Percentiles rank a stretch among this genome's conserved stretches.
Conservation (phyloP, 202 grass and related monocot genomes). For the Eragrostis tef region DNA sequence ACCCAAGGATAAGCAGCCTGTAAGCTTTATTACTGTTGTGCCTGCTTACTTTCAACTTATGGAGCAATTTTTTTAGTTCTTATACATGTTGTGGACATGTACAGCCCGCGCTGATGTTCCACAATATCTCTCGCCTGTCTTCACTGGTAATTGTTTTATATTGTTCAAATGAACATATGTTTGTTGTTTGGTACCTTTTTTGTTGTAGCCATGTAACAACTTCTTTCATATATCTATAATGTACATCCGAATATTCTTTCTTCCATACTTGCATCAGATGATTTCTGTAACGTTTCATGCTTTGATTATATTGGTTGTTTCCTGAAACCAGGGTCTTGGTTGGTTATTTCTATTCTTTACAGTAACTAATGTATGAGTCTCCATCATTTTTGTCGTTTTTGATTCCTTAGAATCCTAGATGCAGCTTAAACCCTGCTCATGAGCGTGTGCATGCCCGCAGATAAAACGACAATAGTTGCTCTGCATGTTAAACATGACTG, state of each 20-base stretch:
- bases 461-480: background rate
- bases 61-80: slow-evolving; percentile 48
- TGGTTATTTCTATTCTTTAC: slow-evolving; percentile 8
- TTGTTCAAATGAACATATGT: slow-evolving; percentile 32
- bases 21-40: slow-evolving; percentile 55
- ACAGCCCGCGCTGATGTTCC: slow-evolving; percentile 79
- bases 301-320: too few relatives aligned
- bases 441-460: background rate
- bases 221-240: background rate
- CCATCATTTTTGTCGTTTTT: background rate
- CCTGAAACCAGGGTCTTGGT: too few relatives aligned
- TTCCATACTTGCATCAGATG: slow-evolving; percentile 32
- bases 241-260: slow-evolving; percentile 17
- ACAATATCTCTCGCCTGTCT: slow-evolving; percentile 76
- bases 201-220: slow-evolving; percentile 2
- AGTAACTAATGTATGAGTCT: background rate
- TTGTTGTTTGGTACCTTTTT: slow-evolving; percentile 23
- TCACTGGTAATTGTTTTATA: slow-evolving; percentile 68
- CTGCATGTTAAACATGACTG: background rate
- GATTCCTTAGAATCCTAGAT: background rate
- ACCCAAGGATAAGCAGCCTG: slow-evolving; percentile 70
- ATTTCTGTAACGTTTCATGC: too few relatives aligned
- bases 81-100: slow-evolving; percentile 53
- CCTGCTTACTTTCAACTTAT: slow-evolving; percentile 36
- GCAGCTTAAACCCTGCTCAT: background rate